Conservation (phyloP, 768 basidiomycete genomes). For the Crassisporium funariophilum region DNA sequence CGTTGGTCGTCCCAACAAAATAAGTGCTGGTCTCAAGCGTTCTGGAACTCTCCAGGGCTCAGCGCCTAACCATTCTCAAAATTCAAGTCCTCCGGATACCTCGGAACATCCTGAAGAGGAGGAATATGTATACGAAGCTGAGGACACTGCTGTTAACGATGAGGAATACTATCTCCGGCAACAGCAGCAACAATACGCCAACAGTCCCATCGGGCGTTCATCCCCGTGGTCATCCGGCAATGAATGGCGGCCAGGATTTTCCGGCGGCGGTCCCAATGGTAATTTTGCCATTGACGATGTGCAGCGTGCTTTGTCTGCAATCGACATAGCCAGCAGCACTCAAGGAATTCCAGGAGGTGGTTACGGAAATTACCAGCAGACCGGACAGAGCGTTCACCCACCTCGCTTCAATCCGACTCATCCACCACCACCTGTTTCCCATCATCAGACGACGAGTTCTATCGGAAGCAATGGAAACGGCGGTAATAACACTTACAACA, state of each 20-base stretch:
- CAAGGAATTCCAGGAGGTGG: conserved; percentile 18
- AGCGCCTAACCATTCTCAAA: conserved; percentile 40
- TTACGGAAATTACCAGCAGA: conserved; percentile 37
- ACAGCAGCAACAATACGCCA: conserved; percentile 44
- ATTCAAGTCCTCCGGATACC: conserved; percentile 41
- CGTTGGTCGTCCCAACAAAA: conserved; percentile 53
- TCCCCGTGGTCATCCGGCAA: conserved; percentile 67
- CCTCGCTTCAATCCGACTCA: conserved; percentile 67
- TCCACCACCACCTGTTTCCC: conserved; percentile 49
- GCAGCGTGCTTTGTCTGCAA: conserved; percentile 66
- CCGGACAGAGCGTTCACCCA: conserved; percentile 60
- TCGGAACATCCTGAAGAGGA: conserved; percentile 48
- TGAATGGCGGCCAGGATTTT: conserved; percentile 58
- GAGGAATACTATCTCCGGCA: conserved; percentile 57
- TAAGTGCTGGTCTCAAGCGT: conserved; percentile 60
- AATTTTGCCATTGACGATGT: conserved; percentile 69
- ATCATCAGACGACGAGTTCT: conserved; percentile 41
- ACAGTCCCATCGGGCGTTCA: conserved; percentile 60
- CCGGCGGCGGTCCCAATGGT: conserved; percentile 26
- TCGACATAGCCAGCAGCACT: conserved; percentile 57
- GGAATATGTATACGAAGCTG: conserved; percentile 46
- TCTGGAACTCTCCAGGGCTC: conserved; percentile 75
- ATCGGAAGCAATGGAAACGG: conserved; percentile 28
- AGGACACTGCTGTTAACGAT: conserved; percentile 56
- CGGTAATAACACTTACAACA: conserved; percentile 38